A percentile compares a stretch with the other conserved stretches of the same genome.
phyloP scores from a whole-genome alignment of 148 eudicot species.

The Diospyros kaki region DNA sequence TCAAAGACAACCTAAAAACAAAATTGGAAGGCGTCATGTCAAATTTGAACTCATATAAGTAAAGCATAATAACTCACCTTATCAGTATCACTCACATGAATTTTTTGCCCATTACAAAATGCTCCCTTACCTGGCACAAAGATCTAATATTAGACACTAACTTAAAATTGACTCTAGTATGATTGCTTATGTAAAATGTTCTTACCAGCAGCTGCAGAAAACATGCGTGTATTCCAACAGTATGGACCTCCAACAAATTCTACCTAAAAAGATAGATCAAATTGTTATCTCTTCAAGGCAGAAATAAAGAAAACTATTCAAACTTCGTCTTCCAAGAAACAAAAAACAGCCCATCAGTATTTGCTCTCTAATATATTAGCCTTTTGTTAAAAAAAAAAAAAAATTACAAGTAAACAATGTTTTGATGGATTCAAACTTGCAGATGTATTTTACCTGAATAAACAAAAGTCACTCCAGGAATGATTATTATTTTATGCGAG shows the following conservation, averaged over 20 bases:
- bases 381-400: neutral
- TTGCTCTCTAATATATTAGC: neutral
- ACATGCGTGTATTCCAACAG: slow-evolving; percentile 97
- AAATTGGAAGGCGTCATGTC: neutral
- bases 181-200: slow-evolving; percentile 15
- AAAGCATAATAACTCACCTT: slow-evolving; percentile 47
- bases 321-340: neutral
- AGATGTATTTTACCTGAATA: neutral
- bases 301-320: slow-evolving; percentile 1
- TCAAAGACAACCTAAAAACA: neutral
- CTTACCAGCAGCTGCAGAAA: slow-evolving; percentile 90
- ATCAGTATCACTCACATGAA: slow-evolving; percentile 75
- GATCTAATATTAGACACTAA: neutral
- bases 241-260: slow-evolving; percentile 98
- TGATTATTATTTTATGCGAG: neutral
- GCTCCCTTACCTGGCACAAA: slow-evolving; percentile 81
- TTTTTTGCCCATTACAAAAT: slow-evolving; percentile 75
- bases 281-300: slow-evolving; percentile 11
- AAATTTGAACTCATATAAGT: neutral
- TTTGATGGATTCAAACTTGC: neutral
- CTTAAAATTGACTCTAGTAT: neutral
- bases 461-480: neutral
- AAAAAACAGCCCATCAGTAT: neutral
- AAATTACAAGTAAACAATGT: neutral
- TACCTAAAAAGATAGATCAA: slow-evolving; percentile 45